phyloP scores from a whole-genome alignment of 805 yeast genomes.

The Monosporozyma yasuniensis region DNA sequence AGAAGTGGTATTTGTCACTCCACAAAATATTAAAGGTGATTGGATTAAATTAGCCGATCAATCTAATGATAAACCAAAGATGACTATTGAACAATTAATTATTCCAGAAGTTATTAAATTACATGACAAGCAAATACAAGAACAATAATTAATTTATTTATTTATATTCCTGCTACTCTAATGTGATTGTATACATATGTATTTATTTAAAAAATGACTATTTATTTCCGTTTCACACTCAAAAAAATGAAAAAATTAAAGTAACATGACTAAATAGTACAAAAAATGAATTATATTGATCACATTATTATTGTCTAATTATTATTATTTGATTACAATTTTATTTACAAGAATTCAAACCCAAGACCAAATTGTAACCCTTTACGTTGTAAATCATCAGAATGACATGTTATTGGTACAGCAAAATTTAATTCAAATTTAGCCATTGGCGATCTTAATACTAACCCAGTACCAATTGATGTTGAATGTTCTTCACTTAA shows the following conservation, averaged over 20 bases:
- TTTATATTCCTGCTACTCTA: background rate
- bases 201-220: background rate
- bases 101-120: constrained; percentile 64
- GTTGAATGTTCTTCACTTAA: constrained; percentile 38
- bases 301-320: background rate
- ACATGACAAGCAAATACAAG: constrained; percentile 36
- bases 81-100: constrained; percentile 59
- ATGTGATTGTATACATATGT: background rate
- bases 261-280: no score
- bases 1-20: constrained; percentile 73
- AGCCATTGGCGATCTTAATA: constrained; percentile 56
- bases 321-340: background rate
- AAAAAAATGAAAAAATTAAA: background rate
- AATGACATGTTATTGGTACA: constrained; percentile 47
- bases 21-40: constrained; percentile 22
- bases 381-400: constrained; percentile 44
- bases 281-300: background rate
- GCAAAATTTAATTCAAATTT: constrained; percentile 59
- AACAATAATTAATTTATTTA: background rate
- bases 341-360: constrained; percentile 40
- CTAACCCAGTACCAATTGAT: constrained; percentile 50
- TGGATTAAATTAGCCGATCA: constrained; percentile 44
- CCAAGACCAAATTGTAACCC: constrained; percentile 66
- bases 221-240: no score
- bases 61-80: constrained; percentile 31